Evolutionary conservation across 169 alveolate genomes (phyloP).

Genomic region (Plasmodium yoelii): DNA sequence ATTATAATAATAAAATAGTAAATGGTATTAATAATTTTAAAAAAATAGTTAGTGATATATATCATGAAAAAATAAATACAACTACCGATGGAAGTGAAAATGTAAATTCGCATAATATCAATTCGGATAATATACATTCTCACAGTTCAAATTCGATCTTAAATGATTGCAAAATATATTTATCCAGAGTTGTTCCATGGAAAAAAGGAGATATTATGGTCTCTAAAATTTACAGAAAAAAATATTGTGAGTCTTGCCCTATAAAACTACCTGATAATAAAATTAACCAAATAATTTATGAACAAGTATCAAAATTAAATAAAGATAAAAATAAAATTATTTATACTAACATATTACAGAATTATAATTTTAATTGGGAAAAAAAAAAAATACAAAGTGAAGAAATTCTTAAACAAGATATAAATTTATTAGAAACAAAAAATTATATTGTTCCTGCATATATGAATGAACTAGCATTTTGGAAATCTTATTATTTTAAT

Average conservation of each 20-base stretch:
- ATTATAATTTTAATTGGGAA: conserved; percentile 64
- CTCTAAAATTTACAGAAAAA: conserved; percentile 69
- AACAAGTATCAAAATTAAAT: conserved; percentile 68
- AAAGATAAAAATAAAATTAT: conserved; percentile 45
- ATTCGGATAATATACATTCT: not conserved
- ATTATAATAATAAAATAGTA: conserved; percentile 54
- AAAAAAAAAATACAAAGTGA: conserved; percentile 76
- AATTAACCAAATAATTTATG: conserved; percentile 35
- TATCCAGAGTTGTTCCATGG: conserved; percentile 75
- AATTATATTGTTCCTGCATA: conserved; percentile 46
- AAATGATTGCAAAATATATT: conserved; percentile 16
- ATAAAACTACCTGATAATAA: conserved; percentile 39
- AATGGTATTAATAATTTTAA: conserved; percentile 65
- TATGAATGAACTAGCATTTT: conserved; percentile 58
- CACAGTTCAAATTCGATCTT: not conserved
- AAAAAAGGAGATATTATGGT: conserved; percentile 76
- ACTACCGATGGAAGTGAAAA: not conserved
- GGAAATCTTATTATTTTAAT: conserved; percentile 72
- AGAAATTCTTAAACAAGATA: conserved; percentile 40
- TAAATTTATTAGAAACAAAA: conserved; percentile 30
- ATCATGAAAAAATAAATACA: conserved; percentile 45
- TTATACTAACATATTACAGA: conserved; percentile 41
- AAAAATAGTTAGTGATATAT: conserved; percentile 65
- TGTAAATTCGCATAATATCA: not conserved
- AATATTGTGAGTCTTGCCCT: conserved; percentile 59